Conservation (phyloP, 1,284 basidiomycete genomes). For the Fistulina hepatica region DNA sequence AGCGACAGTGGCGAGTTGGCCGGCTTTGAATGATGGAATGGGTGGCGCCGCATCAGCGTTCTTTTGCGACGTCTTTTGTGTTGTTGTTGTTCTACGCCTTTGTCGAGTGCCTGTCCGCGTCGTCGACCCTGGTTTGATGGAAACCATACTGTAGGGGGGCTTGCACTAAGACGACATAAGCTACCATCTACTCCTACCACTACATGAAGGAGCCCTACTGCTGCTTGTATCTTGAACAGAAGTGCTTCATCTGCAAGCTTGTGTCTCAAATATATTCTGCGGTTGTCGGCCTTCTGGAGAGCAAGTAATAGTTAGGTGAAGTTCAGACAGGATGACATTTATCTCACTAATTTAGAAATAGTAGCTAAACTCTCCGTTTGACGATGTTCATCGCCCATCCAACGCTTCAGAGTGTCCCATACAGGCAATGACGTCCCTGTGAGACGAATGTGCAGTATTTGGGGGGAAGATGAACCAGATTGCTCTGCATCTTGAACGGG, state of each 20-base stretch:
- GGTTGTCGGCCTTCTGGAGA: constrained; percentile 22
- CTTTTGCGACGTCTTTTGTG: no score
- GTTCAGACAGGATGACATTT: background rate
- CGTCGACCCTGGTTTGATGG: no score
- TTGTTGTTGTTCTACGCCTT: no score
- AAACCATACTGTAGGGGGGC: no score
- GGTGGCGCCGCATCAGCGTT: no score
- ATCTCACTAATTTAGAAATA: constrained; percentile 25
- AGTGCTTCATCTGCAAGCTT: constrained; percentile 43
- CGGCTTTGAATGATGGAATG: no score
- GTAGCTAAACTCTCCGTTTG: constrained; percentile 30
- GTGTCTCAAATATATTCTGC: constrained; percentile 44
- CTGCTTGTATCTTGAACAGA: constrained; percentile 40
- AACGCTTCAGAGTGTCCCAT: constrained; percentile 44
- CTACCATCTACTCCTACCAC: no score
- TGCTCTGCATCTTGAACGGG: background rate
- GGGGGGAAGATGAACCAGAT: background rate
- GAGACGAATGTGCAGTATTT: constrained; percentile 4
- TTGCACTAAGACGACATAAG: no score
- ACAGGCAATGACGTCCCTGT: constrained; percentile 17
- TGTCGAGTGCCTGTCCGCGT: no score
- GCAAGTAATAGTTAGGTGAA: constrained; percentile 6
- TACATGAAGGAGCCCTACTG: background rate
- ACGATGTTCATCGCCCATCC: constrained; percentile 44
- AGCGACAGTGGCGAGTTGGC: no score